Evolutionary conservation across 371 early-diverging fungal species (phyloP), one percentile per base, ranked within the genome.

Genomic region (Dinochytrium kinnereticum): DNA sequence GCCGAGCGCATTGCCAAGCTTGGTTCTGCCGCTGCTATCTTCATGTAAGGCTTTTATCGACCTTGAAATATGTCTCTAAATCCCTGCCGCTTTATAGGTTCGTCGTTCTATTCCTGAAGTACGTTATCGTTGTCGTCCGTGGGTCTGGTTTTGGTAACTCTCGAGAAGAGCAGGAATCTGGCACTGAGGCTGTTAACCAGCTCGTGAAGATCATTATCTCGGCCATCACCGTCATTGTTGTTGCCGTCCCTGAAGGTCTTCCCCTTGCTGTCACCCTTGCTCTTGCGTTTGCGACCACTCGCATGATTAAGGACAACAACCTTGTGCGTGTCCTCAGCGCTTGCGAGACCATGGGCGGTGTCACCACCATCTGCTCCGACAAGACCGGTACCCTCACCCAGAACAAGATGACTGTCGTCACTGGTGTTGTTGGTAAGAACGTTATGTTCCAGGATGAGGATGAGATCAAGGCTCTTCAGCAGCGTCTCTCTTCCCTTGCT

Each of bases 181-280:
- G 77, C 44, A 81, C 78, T 51, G 87, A 86, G 33, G 87, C 93
- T 30, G 59, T 64, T 7, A 39, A 26, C 19, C 68, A 57, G 44
- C 34, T 75, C 80, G 85, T 94, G 69, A 87, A 86, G 61, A 92
- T 96, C 70, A 36, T 86, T 59, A 81, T 88, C 50, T 59, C 76
- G 5, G 83, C 81, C 30, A 80, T 88, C 65, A 95, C 97, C 15
- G 91, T 98, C 64, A 91, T 97, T 51, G 98, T 96, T 15, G 97
- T 97, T 33, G 96, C 97, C 51, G 97, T 98, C 3, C 98, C 99
- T n/a, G 99, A 98, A 85, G 99, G 99, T 64, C 84, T 98, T 51
- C 99, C 99, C 0, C 93, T 98, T 89, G 97, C 98, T 21, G 98
- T 98, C 34, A 97, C 99, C 15, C 89, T 98, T 71, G 90, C 98